Percentiles rank a stretch among this genome's conserved stretches.
Conservation (phyloP, 768 basidiomycete species). For the Podaxis pistillaris region DNA sequence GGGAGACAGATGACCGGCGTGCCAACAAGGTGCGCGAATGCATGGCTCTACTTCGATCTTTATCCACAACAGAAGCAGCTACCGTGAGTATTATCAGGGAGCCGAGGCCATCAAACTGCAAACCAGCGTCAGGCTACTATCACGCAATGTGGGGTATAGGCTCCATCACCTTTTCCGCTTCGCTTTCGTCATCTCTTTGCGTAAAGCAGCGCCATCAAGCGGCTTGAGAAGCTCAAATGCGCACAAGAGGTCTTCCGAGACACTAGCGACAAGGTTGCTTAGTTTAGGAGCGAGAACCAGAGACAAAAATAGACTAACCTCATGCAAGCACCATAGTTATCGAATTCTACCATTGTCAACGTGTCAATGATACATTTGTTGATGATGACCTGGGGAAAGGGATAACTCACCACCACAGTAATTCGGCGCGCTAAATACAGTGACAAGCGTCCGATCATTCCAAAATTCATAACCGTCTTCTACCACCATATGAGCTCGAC, state of each 20-base stretch:
- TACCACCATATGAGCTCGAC: slow-evolving; percentile 99
- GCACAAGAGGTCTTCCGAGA: slow-evolving; percentile 95
- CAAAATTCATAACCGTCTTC: slow-evolving; percentile 99
- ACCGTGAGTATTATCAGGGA: neutral
- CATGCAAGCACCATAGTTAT: slow-evolving; percentile 96
- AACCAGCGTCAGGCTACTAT: neutral
- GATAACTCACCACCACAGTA: slow-evolving; percentile 84
- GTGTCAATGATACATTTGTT: slow-evolving; percentile 20
- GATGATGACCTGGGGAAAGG: neutral
- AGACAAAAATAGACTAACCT: slow-evolving; percentile 47
- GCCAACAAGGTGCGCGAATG: slow-evolving; percentile 1
- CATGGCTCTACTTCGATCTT: neutral
- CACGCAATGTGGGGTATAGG: neutral
- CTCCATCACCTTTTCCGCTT: slow-evolving; percentile 88
- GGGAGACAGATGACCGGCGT: neutral
- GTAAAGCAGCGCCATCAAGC: slow-evolving; percentile 87
- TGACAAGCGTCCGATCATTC: slow-evolving; percentile 98
- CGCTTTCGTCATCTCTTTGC: slow-evolving; percentile 98
- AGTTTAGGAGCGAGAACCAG: slow-evolving; percentile 16
- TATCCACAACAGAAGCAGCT: neutral
- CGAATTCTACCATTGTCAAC: slow-evolving; percentile 61
- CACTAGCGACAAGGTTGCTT: slow-evolving; percentile 43
- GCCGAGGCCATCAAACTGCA: slow-evolving; percentile 14
- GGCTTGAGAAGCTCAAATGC: slow-evolving; percentile 98
- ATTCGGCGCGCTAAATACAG: slow-evolving; percentile 98